Base-by-base conservation (phyloP, 2,329 filamentous ascomycete genomes). In the Penicillium sp. region DNA sequence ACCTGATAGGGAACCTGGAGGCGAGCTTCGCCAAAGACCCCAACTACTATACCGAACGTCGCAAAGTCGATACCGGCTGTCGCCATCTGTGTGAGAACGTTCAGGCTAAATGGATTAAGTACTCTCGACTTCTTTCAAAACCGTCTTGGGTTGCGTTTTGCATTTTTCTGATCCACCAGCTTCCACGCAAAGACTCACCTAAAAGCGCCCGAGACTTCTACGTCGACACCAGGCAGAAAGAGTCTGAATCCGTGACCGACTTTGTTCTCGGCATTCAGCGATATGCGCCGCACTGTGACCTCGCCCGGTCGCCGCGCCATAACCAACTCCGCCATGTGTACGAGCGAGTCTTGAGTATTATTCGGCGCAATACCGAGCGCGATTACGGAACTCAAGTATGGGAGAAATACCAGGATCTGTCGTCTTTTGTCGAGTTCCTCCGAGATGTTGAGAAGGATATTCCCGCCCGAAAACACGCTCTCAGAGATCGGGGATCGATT, bases 121-220 rank as follows among this genome's bases (percentile, higher is more conserved):
- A 32, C 12, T 7, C 12, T 11, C 12, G 7, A 4, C 15, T 16
- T 10, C 25, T 39, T 4, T 2, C 18, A 7, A 18, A 9, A 6
- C 15, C 10, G 2, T 32, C 31, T 8, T 42, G 40, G 40, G 2
- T 32, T 3, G 32, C n/a, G 5, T 44, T 47, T 31, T 40, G 44
- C 32, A 39, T 37, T 3, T 48, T 48, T 17, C 35, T 48, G 18
- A 35, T 41, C 22, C 32, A 40, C 3, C 31, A 39, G 18, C 31
- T 46, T 4, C 39, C 42, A 8, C 23, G 5, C 6, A 30, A 35
- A 3, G 15, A 28, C 2, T 18, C 20, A 2, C 30, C 32, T 0
- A 33, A 42, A 12, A 9, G 22, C 3, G 38, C 30, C 3, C 37
- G 33, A 14, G 8, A 20, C n/a, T 14, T 16, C 3, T 48, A 48